Base-by-base conservation (phyloP, 495 filamentous ascomycete genomes). In the Trichoderma erinaceum region DNA sequence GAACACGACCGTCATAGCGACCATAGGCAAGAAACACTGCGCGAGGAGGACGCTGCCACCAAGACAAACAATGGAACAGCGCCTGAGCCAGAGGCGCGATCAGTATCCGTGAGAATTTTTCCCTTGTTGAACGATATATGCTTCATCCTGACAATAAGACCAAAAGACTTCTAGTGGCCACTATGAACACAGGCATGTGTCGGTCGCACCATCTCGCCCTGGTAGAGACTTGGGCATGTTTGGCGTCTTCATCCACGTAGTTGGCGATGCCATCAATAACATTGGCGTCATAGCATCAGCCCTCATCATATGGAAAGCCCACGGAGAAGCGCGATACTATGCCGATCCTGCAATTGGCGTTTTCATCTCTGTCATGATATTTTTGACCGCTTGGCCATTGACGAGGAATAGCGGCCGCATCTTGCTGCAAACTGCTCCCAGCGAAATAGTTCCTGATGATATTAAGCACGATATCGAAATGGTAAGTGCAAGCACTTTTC, bases 221-320 rank as follows among this genome's bases (percentile, higher is more conserved):
- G 74, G 76, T 2, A 75, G 75, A n/a, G 82, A 97, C 73, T 88
- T 97, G 29, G 96, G 96, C 73, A 97, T 97, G 92, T 85, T 92
- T 27, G 93, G 93, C 61, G 93, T 97, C 43, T 87, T 97, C 74
- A 82, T 97, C 0, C 94, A 98, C 71, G 92, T 97, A 48, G 81
- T 95, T 74, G 92, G 94, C 21, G 94, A 98, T 74, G 93, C 94
- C 0, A 84, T 97, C 41, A 94, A 93, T 71, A 98, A 98, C 71
- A 82, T 97, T 66, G 94, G 93, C 66, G 94, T 97, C 70, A 97
- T 98, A 66, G 82, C 83, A 16, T 91, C 92, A 11, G 94, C 94
- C 0, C 81, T 94, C 0, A 76, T 95, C 63, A 96, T 98, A 73
- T 93, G 92, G 90, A 80, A 92, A 61, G 86, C 89, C 2, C 64